Percentiles rank a stretch among this genome's conserved stretches.
These are phyloP conservation scores for Cladobotryum protrusum DNA, from an alignment of 2,329 filamentous ascomycete genomes.

Conservation along the genomic window DNA sequence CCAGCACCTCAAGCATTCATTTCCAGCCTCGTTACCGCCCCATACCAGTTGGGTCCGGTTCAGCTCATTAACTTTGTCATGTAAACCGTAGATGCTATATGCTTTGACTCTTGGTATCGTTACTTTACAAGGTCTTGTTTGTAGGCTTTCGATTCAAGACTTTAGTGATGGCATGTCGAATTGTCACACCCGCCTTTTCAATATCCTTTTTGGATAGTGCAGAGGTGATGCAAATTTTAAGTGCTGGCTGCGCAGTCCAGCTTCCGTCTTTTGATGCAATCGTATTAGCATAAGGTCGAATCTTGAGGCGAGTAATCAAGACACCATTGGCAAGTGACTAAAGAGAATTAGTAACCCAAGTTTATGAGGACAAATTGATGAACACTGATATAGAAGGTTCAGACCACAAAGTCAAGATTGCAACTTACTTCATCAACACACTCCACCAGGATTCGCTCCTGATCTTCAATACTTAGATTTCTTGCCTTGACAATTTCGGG, in stretches of 20 bases:
- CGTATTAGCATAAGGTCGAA: conserved; percentile 57
- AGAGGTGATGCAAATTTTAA: conserved; percentile 87
- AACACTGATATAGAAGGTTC: not conserved
- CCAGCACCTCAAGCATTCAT: too few species aligned
- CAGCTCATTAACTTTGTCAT: too few species aligned
- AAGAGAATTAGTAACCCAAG: not conserved
- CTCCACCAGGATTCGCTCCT: conserved; percentile 80
- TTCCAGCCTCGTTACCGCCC: too few species aligned
- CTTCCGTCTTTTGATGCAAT: conserved; percentile 62
- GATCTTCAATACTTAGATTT: conserved; percentile 64
- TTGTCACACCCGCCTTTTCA: conserved; percentile 83
- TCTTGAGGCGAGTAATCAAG: conserved; percentile 80
- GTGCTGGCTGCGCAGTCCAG: conserved; percentile 67
- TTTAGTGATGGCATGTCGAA: conserved; percentile 91
- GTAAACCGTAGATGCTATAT: too few species aligned
- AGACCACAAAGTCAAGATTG: not conserved
- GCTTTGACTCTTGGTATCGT: not conserved
- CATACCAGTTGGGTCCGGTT: too few species aligned
- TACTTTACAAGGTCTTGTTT: conserved; percentile 21
- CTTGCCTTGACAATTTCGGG: conserved; percentile 69
- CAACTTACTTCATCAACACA: conserved; percentile 85
- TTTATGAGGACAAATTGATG: not conserved
- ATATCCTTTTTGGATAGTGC: conserved; percentile 90
- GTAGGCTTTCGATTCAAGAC: conserved; percentile 65
- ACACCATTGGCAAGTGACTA: conserved; percentile 82